Conservation (phyloP, 2,329 filamentous ascomycete species). For the Cladophialophora immunda region DNA sequence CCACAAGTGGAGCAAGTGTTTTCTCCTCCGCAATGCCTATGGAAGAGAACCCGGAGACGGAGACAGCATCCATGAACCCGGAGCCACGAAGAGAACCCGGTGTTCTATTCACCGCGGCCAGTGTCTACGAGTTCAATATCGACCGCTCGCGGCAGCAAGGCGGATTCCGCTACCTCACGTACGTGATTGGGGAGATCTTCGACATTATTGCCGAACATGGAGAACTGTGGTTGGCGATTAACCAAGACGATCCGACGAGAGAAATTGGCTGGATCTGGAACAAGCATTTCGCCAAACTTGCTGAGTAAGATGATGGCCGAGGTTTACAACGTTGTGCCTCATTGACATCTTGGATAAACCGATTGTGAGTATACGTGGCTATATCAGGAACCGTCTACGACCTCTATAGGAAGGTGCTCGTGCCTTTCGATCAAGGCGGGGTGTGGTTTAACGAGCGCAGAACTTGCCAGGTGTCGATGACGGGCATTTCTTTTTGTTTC, state of each 20-base stretch:
- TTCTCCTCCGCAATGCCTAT: conserved; percentile 89
- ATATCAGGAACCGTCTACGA: not conserved
- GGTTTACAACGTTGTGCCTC: not conserved
- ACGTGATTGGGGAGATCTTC: conserved; percentile 93
- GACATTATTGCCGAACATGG: conserved; percentile 96
- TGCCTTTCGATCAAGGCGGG: not conserved
- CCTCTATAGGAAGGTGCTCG: not conserved
- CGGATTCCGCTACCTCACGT: conserved; percentile 94
- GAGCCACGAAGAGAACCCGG: conserved; percentile 58
- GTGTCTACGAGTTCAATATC: conserved; percentile 96
- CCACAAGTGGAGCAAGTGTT: conserved; percentile 58
- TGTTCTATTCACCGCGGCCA: conserved; percentile 89
- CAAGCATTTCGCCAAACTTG: conserved; percentile 83
- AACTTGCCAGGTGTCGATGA: not conserved
- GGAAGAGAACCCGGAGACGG: conserved; percentile 65
- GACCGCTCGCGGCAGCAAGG: conserved; percentile 89
- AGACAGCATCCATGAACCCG: conserved; percentile 42
- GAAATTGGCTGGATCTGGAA: conserved; percentile 98
- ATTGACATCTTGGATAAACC: conserved; percentile 15
- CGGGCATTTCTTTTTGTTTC: conserved; percentile 1
- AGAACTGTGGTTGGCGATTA: conserved; percentile 96
- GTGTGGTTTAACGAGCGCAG: not conserved
- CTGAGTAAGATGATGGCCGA: conserved; percentile 36
- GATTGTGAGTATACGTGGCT: not conserved
- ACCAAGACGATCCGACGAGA: conserved; percentile 85